phyloP scores from a whole-genome alignment of 257 asterid species.

The Coffea eugenioides region DNA sequence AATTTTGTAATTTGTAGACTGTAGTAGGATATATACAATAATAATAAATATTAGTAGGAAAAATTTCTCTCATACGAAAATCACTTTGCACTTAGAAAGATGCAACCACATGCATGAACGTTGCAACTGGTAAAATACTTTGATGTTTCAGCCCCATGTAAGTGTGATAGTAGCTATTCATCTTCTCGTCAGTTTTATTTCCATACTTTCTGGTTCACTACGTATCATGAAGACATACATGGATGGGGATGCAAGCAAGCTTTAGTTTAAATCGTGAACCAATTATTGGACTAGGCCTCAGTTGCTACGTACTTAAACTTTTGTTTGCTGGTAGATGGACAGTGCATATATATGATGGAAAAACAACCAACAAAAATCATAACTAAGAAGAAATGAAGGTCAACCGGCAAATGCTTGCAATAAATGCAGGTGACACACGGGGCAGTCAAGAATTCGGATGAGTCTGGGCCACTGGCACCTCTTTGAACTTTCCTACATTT shows the following conservation, averaged over 20 bases:
- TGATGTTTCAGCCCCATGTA: no score
- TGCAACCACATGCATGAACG: neutral
- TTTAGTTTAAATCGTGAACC: neutral
- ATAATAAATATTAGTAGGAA: no score
- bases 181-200: no score
- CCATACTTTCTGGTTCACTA: neutral
- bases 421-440: neutral
- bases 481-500: slow-evolving; percentile 3
- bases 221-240: no score
- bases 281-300: neutral
- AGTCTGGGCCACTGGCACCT: neutral
- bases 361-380: neutral
- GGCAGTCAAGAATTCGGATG: neutral
- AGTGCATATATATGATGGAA: neutral
- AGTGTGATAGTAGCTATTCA: no score
- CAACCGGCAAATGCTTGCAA: neutral
- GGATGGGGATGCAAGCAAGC: neutral
- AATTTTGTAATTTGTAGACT: neutral
- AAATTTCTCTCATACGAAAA: neutral
- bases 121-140: neutral
- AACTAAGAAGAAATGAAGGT: neutral
- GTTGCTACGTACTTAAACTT: neutral
- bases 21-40: neutral
- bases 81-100: neutral
- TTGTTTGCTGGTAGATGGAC: neutral